These are phyloP conservation scores for Ustilago xerochloae DNA, from an alignment of 1,284 basidiomycete species.

Conservation along the genomic window DNA sequence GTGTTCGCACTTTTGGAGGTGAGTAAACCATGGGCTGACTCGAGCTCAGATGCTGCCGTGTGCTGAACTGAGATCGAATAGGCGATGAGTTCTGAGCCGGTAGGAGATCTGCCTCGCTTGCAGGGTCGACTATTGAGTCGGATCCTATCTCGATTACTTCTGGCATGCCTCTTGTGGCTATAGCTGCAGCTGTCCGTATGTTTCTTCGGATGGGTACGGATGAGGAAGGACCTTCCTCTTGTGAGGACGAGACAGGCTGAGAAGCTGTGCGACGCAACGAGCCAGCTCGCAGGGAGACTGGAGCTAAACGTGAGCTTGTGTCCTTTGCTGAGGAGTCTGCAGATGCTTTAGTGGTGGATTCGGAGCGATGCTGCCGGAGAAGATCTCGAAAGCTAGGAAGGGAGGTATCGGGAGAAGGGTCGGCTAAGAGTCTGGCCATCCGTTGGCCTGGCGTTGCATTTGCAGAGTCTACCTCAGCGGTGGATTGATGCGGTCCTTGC, in stretches of 20 bases:
- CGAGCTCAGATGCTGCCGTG: conserved; percentile 16
- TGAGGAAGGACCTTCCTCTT: conserved; percentile 22
- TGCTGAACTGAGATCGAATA: conserved; percentile 39
- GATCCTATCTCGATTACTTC: conserved; percentile 45
- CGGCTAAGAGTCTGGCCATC: conserved; percentile 23
- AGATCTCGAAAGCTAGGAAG: conserved; percentile 38
- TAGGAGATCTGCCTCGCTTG: conserved; percentile 16
- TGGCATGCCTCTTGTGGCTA: background rate
- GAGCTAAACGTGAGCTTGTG: background rate
- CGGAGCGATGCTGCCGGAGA: conserved; percentile 5
- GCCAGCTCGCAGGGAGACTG: conserved; percentile 13
- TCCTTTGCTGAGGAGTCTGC: background rate
- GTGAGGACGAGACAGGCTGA: conserved; percentile 32
- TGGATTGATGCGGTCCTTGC: background rate
- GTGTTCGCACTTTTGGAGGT: background rate
- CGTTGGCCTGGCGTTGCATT: conserved; percentile 14
- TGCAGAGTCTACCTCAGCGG: no score
- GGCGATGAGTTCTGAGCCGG: conserved; percentile 21
- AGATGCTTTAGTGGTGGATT: background rate
- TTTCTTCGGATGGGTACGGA: conserved; percentile 8
- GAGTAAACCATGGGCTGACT: conserved; percentile 25
- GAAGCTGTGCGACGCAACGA: conserved; percentile 35
- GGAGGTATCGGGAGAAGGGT: conserved; percentile 32
- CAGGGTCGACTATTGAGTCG: conserved; percentile 33
- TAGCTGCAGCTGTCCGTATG: conserved; percentile 3